These are phyloP conservation scores for Ochetophila trinervis DNA, from an alignment of 306 rosid species.

Conservation along the genomic window DNA sequence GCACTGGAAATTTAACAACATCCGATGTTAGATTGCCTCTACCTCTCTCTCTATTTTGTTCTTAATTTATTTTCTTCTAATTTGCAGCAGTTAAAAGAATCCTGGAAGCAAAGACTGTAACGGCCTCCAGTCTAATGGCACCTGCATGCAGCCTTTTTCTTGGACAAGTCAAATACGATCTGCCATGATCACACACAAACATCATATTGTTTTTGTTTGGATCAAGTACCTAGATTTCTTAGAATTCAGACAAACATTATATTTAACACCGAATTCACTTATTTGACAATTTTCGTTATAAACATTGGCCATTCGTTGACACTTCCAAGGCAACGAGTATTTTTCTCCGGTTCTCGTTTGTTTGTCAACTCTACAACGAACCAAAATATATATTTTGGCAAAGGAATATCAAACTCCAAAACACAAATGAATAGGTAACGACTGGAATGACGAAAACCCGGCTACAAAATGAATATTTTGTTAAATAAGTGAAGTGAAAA, in stretches of 20 bases:
- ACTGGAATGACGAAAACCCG: no score
- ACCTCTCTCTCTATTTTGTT: neutral
- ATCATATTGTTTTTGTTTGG: neutral
- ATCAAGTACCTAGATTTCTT: neutral
- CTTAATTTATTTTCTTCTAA: neutral
- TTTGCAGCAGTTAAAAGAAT: conserved; percentile 67
- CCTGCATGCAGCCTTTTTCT: conserved; percentile 86
- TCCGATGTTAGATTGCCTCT: conserved; percentile 49
- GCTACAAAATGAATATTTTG: no score
- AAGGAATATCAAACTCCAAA: no score
- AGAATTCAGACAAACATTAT: neutral
- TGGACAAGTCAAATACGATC: conserved; percentile 75
- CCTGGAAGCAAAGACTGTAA: conserved; percentile 64
- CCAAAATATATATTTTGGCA: no score
- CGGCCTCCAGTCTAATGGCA: conserved; percentile 94
- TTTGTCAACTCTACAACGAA: no score
- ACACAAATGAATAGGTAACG: no score
- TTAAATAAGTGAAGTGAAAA: no score
- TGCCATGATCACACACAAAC: conserved; percentile 27
- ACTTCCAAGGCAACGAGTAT: no score
- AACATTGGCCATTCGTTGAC: no score
- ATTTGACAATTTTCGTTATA: no score
- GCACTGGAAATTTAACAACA: conserved; percentile 58
- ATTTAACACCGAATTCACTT: no score
- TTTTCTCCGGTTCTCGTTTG: no score